Evolutionary conservation across 2,329 filamentous ascomycete species (phyloP), one percentile per base, ranked within the genome.

Genomic region (Chrysosporium queenslandicum): DNA sequence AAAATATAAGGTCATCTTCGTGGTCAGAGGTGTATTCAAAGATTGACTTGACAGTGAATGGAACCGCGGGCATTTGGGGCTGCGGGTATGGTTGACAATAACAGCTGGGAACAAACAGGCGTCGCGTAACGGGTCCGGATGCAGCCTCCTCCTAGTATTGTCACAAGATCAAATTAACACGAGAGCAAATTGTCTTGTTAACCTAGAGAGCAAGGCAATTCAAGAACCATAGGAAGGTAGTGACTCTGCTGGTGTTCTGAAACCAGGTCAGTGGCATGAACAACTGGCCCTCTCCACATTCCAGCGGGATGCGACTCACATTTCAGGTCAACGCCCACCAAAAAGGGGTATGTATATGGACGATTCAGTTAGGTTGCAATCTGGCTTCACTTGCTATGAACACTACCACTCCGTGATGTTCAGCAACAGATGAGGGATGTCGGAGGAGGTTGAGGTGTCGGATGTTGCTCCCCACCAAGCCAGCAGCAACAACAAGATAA

Each of bases 1-100:
- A 70, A 68, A 98, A 98, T 66, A 81, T 86, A 61, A 98, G 83
- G 72, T 98, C 92, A 71, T 98, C 92, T 61, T 95, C 89, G 69
- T 98, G 91, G 57, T 81, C 80, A 60, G 92, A 97, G 66, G 79
- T 76, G 75, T 98, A 98, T 68, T 97, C 91, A 75, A 86, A 98
- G 66, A 97, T 73, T 61, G 92, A 88, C 78, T 90, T 94, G 75
- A 98, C 92, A 73, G 87, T 94, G 77, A 95, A 96, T 56, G 83
- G 82, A 62, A 77, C 76, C 56, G 68, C 70, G 68, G 83, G 75
- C 85, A 90, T 90, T 67, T 70, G 78, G 56, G 59, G 59, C 58
- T 60, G 61, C 58, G 58, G 58, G 59, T 58, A 61, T 60, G 59
- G n/a, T n/a, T n/a, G 55, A 59, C 58, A 61, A 63, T 57, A 53